Percentiles rank a stretch among this genome's conserved stretches.
Evolutionary conservation across 1,284 basidiomycete genomes (phyloP).

Genomic region (Naganishia liquefaciens): DNA sequence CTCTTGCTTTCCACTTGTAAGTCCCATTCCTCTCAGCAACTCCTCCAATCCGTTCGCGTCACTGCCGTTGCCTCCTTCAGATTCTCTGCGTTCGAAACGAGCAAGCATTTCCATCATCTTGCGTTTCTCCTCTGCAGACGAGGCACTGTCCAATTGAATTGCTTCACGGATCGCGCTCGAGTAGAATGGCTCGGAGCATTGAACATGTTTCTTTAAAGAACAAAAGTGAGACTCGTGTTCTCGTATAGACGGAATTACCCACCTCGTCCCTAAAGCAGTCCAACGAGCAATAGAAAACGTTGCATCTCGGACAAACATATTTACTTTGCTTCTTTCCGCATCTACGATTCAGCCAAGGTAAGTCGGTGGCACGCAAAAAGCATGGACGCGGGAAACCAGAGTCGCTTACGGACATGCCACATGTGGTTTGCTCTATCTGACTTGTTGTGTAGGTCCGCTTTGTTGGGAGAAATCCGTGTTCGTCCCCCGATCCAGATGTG

Average conservation of each 20-base stretch:
- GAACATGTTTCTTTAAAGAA: constrained; percentile 43
- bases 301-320: constrained; percentile 54
- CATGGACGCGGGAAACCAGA: neutral
- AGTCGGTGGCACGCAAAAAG: neutral
- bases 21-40: constrained; percentile 35
- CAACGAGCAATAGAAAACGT: constrained; percentile 52
- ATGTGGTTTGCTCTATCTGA: constrained; percentile 32
- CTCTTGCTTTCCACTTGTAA: constrained; percentile 17
- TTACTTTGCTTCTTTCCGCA: constrained; percentile 47
- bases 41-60: constrained; percentile 38
- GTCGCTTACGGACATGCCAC: constrained; percentile 35
- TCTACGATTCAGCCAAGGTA: constrained; percentile 24
- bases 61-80: constrained; percentile 7
- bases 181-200: constrained; percentile 55
- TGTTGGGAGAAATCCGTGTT: neutral
- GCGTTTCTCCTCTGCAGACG: constrained; percentile 46
- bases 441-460: constrained; percentile 25
- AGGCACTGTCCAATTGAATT: constrained; percentile 44
- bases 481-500: neutral
- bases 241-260: constrained; percentile 20
- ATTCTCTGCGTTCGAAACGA: constrained; percentile 46
- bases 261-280: constrained; percentile 50
- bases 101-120: constrained; percentile 51
- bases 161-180: constrained; percentile 43
- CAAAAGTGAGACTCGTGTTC: neutral